Base-by-base conservation (phyloP, 805 yeast species). In the Zygotorulaspora chibaensis region DNA sequence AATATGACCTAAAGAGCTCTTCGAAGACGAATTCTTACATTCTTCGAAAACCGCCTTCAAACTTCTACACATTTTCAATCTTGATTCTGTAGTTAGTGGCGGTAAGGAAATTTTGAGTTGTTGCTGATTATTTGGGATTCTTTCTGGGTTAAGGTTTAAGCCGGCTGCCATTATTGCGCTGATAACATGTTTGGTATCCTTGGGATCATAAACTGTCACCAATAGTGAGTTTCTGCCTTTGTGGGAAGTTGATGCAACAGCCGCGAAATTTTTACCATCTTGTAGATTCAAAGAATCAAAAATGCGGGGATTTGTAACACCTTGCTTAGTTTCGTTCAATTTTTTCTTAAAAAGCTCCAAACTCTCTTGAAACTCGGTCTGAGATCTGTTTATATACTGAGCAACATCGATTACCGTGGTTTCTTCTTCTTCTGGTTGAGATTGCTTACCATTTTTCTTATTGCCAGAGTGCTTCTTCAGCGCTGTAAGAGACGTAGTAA, bases 181-280 rank as follows among this genome's bases (percentile, higher is more conserved):
- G 25, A 84, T 75, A 25, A 91, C 77, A 49, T 77, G 74, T 55
- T 87, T 84, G 33, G 80, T 74, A 53, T 86, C 76, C 42, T 73
- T 74, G 6, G 96, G 95, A 58, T 91, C 96, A 64, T 84, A 91
- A 1, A 89, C 90, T 0, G 96, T 88, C n/a, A 91, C 78, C 27
- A 77, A 66, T 42, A 87, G 71, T 54, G 79, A 73, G 55, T 86
- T 75, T 23, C 74, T 71, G 6, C 91, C 93, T 54, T 83, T 83
- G 42, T 79, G 54, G 0, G 84, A 69, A 2, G 91, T 83, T 50
- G 82, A 83, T 1, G 96, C 96, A 25, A 87, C 66, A 26, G 80
- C 72, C 2, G 79, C 75, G 60, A 83, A 84, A 2, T 73, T 73
- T 1, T 59, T 61, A 7, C 69, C 63, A 41, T 74, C 70, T 11